Evolutionary conservation across 1,284 basidiomycete species (phyloP).

Genomic region (Cryptococcus depauperatus): DNA sequence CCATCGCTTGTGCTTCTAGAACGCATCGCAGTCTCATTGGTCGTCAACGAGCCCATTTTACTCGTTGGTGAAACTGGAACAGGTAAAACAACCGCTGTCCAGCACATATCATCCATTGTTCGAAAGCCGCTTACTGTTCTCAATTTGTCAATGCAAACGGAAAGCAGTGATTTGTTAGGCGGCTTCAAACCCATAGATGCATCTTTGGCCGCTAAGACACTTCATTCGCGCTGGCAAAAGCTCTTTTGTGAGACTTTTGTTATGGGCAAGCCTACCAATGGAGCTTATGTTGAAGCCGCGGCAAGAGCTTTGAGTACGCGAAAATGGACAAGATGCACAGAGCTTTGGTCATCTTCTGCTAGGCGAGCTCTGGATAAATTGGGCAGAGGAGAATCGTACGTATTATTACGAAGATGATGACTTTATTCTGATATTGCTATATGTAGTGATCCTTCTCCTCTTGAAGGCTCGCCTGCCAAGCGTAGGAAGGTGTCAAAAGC

Average conservation of each 20-base stretch:
- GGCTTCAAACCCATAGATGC: conserved; percentile 93
- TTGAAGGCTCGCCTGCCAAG: conserved; percentile 54
- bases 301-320: conserved; percentile 71
- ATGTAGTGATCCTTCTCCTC: conserved; percentile 23
- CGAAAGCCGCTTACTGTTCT: conserved; percentile 72
- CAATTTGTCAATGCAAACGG: conserved; percentile 95
- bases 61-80: conserved; percentile 98
- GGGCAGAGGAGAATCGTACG: conserved; percentile 52
- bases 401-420: conserved; percentile 1
- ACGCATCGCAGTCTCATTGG: conserved; percentile 67
- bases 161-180: conserved; percentile 87
- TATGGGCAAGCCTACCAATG: conserved; percentile 65
- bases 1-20: conserved; percentile 76
- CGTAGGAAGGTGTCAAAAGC: conserved; percentile 55
- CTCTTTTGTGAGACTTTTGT: conserved; percentile 87
- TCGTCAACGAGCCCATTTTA: conserved; percentile 73
- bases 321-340: conserved; percentile 78
- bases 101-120: conserved; percentile 76
- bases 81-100: conserved; percentile 90
- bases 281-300: conserved; percentile 74
- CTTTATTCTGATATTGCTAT: background rate
- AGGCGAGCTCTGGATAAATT: conserved; percentile 46
- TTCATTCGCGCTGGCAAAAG: conserved; percentile 71
- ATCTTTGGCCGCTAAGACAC: conserved; percentile 61
- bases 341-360: conserved; percentile 57